Percentiles rank a stretch among this genome's conserved stretches.
phyloP scores from a whole-genome alignment of 1,139 yeast genomes.

The Candida mesenterica region DNA sequence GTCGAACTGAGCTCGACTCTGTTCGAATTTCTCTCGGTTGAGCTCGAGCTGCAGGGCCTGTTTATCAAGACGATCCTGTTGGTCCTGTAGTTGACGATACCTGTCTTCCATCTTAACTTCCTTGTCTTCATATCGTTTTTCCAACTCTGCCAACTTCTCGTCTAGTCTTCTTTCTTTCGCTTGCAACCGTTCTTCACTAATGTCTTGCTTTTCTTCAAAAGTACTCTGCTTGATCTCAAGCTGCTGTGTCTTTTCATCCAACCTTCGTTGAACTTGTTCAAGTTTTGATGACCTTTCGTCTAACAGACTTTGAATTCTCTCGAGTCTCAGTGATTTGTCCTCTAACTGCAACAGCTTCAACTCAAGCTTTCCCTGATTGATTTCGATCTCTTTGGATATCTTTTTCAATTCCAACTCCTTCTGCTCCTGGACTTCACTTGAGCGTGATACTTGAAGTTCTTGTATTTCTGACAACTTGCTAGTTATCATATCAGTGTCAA shows the following conservation, averaged over 20 bases:
- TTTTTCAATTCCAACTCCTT: too few relatives aligned
- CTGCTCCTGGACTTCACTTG: constrained; percentile 3
- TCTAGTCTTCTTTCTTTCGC: neutral
- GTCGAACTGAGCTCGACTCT: neutral
- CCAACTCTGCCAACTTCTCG: neutral
- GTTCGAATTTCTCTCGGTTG: neutral
- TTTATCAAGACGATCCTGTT: neutral
- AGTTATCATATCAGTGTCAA: too few relatives aligned
- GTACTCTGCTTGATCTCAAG: neutral
- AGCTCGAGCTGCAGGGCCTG: neutral
- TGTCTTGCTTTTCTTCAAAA: neutral
- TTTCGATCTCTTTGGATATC: neutral
- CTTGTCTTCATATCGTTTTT: neutral
- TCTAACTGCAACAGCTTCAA: constrained; percentile 3
- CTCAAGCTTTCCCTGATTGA: neutral
- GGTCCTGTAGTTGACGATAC: neutral
- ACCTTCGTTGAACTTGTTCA: neutral
- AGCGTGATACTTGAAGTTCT: constrained; percentile 1
- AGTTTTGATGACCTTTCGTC: constrained; percentile 2
- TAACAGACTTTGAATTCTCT: neutral
- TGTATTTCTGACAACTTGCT: too few relatives aligned
- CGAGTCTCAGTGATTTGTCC: constrained; percentile 1
- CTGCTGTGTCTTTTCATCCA: neutral
- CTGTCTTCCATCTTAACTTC: constrained; percentile 1
- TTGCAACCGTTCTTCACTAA: neutral